Evolutionary conservation across 768 basidiomycete genomes (phyloP).

Genomic region (Xerocomellus intermedius): DNA sequence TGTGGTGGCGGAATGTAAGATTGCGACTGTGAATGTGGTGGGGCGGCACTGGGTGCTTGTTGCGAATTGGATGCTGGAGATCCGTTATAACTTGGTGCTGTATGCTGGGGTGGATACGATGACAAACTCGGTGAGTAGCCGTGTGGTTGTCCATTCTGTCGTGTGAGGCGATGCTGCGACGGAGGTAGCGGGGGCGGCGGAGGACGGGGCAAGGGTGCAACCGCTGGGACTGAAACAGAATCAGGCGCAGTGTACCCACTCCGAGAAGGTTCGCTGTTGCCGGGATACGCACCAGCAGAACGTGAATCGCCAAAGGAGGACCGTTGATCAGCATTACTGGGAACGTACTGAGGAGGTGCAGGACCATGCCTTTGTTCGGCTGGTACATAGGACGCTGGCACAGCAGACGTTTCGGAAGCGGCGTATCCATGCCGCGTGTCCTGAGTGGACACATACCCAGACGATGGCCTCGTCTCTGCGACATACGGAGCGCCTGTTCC

Average conservation of each 20-base stretch:
- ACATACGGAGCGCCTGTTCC: constrained; percentile 4
- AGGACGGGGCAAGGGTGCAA: constrained; percentile 21
- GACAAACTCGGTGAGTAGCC: constrained; percentile 17
- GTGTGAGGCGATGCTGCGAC: constrained; percentile 20
- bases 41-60: constrained; percentile 6
- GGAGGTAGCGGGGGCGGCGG: constrained; percentile 5
- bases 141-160: constrained; percentile 19
- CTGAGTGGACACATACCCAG: constrained; percentile 18
- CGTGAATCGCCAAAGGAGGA: constrained; percentile 25
- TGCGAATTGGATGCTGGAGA: constrained; percentile 21
- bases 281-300: constrained; percentile 16
- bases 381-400: constrained; percentile 14
- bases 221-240: constrained; percentile 9
- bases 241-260: constrained; percentile 17
- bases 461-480: constrained; percentile 21
- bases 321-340: constrained; percentile 16
- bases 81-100: constrained; percentile 10
- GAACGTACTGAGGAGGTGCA: constrained; percentile 14
- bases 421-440: constrained; percentile 23
- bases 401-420: constrained; percentile 13
- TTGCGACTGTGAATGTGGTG: constrained; percentile 29
- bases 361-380: constrained; percentile 22
- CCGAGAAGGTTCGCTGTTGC: constrained; percentile 11
- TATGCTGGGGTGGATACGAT: constrained; percentile 15
- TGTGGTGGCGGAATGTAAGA: constrained; percentile 18